phyloP scores from a whole-genome alignment of 148 eudicot genomes.

The Vaccinium corymbosum region DNA sequence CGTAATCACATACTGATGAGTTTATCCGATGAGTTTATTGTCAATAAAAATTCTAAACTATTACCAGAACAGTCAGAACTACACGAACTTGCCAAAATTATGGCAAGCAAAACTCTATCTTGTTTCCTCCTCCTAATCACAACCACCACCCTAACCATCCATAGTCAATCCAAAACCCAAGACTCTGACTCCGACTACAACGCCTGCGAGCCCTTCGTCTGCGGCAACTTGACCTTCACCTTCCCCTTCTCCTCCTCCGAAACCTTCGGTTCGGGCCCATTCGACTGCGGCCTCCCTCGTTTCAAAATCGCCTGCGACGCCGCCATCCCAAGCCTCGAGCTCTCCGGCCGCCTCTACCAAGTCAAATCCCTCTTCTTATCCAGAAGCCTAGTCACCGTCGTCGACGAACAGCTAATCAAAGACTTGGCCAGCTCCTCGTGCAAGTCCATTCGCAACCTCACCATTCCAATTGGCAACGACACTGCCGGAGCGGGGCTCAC shows the following conservation, averaged over 20 bases:
- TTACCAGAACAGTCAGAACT: no score
- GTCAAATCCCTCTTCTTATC: neutral
- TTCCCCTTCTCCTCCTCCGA: slow-evolving; percentile 3
- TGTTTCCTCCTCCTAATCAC: neutral
- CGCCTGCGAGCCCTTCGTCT: neutral
- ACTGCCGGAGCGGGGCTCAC: neutral
- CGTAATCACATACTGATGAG: no score
- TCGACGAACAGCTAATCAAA: neutral
- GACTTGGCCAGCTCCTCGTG: neutral
- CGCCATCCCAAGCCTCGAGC: neutral
- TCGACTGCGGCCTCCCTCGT: slow-evolving; percentile 9
- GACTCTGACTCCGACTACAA: neutral
- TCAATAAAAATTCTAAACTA: no score
- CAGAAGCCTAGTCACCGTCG: neutral
- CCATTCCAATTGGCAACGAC: neutral
- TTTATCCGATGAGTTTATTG: no score
- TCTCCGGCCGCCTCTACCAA: neutral
- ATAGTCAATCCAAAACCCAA: neutral
- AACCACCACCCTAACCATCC: no score
- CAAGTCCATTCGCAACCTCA: neutral
- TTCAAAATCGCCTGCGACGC: slow-evolving; percentile 5
- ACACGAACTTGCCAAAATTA: neutral
- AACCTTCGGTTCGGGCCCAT: neutral
- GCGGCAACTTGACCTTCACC: neutral
- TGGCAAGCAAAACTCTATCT: neutral